Evolutionary conservation across 225 moss, liverwort and hornwort species (phyloP).

Genomic region (Physcomitrium patens): DNA sequence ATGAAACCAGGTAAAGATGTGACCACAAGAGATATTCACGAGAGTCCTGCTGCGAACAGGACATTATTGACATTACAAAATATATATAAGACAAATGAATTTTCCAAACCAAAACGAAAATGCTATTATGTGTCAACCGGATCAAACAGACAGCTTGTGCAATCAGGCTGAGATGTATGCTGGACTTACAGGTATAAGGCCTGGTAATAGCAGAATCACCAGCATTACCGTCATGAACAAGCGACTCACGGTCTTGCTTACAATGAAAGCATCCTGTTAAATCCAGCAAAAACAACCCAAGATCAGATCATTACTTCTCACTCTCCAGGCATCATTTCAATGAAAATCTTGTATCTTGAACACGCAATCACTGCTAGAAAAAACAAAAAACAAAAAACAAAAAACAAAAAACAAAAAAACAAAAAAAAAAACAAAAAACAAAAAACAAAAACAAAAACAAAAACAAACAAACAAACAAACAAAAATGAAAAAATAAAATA

Average conservation of each 20-base stretch:
- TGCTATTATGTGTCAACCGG: slow-evolving; percentile 14
- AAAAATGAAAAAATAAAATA: neutral
- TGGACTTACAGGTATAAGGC: slow-evolving; percentile 71
- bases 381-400: neutral
- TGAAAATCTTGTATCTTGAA: slow-evolving; percentile 10
- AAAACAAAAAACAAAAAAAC: no score
- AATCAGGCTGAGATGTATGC: slow-evolving; percentile 14
- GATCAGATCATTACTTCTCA: slow-evolving; percentile 17
- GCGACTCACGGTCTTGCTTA: slow-evolving; percentile 79
- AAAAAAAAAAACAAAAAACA: no score
- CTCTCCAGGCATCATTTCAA: slow-evolving; percentile 23
- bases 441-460: no score
- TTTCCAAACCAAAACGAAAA: slow-evolving; percentile 16
- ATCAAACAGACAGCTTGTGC: slow-evolving; percentile 16
- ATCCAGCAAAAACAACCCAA: slow-evolving; percentile 24
- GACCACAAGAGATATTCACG: slow-evolving; percentile 11
- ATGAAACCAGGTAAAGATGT: slow-evolving; percentile 19
- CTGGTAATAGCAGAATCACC: slow-evolving; percentile 79
- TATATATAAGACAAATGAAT: neutral
- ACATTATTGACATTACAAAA: neutral
- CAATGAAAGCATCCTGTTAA: slow-evolving; percentile 82
- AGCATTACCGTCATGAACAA: slow-evolving; percentile 91
- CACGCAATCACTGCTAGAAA: neutral
- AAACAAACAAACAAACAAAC: no score
- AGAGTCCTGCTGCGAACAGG: slow-evolving; percentile 17